A percentile compares a stretch with the other conserved stretches of the same genome.
Evolutionary conservation across 257 asterid genomes (phyloP).

Genomic region (Eucommia ulmoides): DNA sequence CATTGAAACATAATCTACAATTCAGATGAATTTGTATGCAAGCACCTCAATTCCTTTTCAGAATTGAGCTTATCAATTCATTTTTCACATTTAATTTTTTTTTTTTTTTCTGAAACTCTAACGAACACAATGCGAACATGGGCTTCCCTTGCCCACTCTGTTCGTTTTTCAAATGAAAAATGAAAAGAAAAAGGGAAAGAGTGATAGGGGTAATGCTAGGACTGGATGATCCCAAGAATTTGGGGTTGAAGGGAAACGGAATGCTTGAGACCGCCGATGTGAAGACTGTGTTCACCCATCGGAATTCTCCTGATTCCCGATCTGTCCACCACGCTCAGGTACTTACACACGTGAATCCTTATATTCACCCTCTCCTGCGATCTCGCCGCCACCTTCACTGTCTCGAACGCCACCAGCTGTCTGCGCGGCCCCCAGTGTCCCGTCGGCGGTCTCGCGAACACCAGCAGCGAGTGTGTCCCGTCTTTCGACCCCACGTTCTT

Average conservation of each 20-base stretch:
- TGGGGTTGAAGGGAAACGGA: conserved; percentile 45
- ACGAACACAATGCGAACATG: too few species aligned
- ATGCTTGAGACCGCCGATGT: conserved; percentile 48
- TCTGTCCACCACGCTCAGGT: conserved; percentile 61
- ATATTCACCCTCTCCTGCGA: conserved; percentile 23
- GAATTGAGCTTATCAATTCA: too few species aligned
- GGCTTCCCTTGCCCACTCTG: too few species aligned
- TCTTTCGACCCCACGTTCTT: conserved; percentile 43
- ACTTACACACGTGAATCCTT: conserved; percentile 59
- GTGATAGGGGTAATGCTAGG: too few species aligned
- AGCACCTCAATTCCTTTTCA: too few species aligned
- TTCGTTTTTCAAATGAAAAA: neutral
- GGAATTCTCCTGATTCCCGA: conserved; percentile 66
- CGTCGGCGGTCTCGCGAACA: conserved; percentile 51
- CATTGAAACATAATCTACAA: too few species aligned
- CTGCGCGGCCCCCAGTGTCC: conserved; percentile 44
- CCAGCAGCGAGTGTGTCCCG: conserved; percentile 56
- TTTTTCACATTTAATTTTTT: too few species aligned
- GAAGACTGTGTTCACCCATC: conserved; percentile 64
- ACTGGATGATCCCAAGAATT: conserved; percentile 29
- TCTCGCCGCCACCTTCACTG: conserved; percentile 29
- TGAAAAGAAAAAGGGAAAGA: neutral
- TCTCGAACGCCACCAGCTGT: conserved; percentile 56
- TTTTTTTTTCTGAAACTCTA: too few species aligned
- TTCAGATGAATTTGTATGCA: too few species aligned